Evolutionary conservation across 176 grass and related monocot species (phyloP), one percentile per base, ranked within the genome.

Genomic region (Avena atlantica): DNA sequence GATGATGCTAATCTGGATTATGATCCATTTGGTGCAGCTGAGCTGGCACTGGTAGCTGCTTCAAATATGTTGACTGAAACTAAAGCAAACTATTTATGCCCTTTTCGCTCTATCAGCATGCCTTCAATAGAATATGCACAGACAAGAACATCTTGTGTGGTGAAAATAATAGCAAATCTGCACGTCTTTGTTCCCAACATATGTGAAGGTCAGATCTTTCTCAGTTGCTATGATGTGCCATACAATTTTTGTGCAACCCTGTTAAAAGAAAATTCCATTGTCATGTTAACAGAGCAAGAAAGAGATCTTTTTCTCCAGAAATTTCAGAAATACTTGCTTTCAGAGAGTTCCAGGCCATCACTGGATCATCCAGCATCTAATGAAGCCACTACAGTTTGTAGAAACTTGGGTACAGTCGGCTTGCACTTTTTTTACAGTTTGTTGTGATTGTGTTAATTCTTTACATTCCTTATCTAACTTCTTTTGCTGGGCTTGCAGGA

Each of bases 141-240:
- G 79, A 92, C 91, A 89, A 92, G 96, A 91, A 98, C 92, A 68
- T 96, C 93, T n/a, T 98, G 76, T 53, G 87, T 96, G 65, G 93
- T 98, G 75, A 98, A 98, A 88, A 98, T 98, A 91, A 94, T 98
- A 68, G 96, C 96, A 70, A 98, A 96, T 78, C 80, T 98, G 48
- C 93, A 98, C 80, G 89, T 98, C 50, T 98, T 98, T 74, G 88
- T 98, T 86, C 96, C 96, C 49, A 94, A 94, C 83, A 98, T 98
- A 80, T 98, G 94, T 78, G 92, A 92, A 96, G 96, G 96, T 98
- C 24, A 91, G 85, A 73, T 61, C 16, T 82, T 82, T 61, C 29
- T 74, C 52, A 50, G 56, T 34, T 83, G 44, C 12, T 91, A 70
- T 55, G 15, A 76, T 11, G 69, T 81, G 72, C 9, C 70, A 21